Base-by-base conservation (phyloP, 805 yeast genomes). In the Wickerhamiella sergipiensis region DNA sequence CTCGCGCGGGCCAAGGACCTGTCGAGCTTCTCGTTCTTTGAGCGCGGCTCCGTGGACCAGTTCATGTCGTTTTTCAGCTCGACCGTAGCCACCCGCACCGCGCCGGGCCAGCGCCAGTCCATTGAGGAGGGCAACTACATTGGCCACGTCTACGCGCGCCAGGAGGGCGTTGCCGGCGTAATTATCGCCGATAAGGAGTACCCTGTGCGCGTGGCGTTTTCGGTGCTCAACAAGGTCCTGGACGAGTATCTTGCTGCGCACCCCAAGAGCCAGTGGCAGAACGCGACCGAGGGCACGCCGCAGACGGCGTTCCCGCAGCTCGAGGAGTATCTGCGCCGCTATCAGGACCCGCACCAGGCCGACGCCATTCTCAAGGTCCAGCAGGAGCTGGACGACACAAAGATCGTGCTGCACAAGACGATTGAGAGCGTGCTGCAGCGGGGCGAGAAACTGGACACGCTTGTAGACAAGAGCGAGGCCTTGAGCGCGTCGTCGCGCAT, bases 341-440 rank as follows among this genome's bases (percentile, higher is more conserved):
- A 92, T 70, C 98, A 92, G 71, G 95, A 92, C 66, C 99, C 99
- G 29, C 76, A 83, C 43, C 95, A 92, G 71, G 97, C 97, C 0
- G 99, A 92, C 66, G 83, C 96, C 10, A 80, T 92, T 55, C 83
- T 92, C 95, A 85, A 83, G 67, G 98, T 92, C 21, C 98, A 92
- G 72, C 95, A 88, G 64, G 98, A 92, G 68, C 77, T 92, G 61
- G 98, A 92, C 67, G 98, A 92, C 65, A 92, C 98, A 38, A 92
- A 92, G 73, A 86, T 90, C 60, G 95, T 89, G 42, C 74, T 92
- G 62, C 97, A 92, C 70, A 89, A 90, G 71, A 88, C 97, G 46
- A 90, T 92, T 58, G 97, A 92, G 68, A 76, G 83, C 55, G 96
- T 92, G 8, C 75, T 92, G 64, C 94, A 87, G 67, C 80, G 99